Percentiles rank a stretch among this genome's conserved stretches.
Evolutionary conservation across 768 basidiomycete species (phyloP).

Genomic region (Pisolithus orientalis): DNA sequence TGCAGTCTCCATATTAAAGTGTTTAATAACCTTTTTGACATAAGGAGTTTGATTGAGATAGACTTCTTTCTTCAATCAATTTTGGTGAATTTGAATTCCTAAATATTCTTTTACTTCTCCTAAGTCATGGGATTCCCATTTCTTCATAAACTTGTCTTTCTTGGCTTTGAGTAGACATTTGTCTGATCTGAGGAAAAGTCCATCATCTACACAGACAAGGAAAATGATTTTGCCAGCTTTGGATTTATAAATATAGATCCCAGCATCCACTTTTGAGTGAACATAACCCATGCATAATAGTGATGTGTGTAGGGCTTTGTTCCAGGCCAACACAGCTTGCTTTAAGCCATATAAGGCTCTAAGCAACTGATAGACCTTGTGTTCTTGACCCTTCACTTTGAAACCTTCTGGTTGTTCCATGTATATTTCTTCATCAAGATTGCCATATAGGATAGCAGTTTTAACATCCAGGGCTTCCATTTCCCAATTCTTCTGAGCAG

Average conservation of each 20-base stretch:
- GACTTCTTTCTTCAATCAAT: neutral
- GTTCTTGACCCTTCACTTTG: neutral
- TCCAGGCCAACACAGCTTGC: neutral
- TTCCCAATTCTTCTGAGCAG: too few species aligned
- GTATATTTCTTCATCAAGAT: too few species aligned
- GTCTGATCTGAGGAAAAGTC: neutral
- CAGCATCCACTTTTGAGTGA: neutral
- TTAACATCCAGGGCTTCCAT: too few species aligned
- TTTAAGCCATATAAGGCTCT: neutral
- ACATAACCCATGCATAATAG: neutral
- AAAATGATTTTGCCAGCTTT: neutral
- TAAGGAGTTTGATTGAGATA: conserved; percentile 7
- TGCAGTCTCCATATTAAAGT: neutral
- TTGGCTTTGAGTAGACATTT: neutral
- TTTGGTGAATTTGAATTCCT: neutral
- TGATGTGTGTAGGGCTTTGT: neutral
- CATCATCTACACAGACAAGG: neutral
- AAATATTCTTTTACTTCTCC: neutral
- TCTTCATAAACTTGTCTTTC: neutral
- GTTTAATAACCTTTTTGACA: conserved; percentile 5
- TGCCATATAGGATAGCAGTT: too few species aligned
- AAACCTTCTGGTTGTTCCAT: conserved; percentile 1
- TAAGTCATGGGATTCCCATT: neutral
- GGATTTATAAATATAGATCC: neutral
- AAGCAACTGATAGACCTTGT: neutral